Percentiles rank a stretch among this genome's conserved stretches.
Evolutionary conservation across 1,284 basidiomycete genomes (phyloP).

Genomic region (Xerocomus nothofagi): DNA sequence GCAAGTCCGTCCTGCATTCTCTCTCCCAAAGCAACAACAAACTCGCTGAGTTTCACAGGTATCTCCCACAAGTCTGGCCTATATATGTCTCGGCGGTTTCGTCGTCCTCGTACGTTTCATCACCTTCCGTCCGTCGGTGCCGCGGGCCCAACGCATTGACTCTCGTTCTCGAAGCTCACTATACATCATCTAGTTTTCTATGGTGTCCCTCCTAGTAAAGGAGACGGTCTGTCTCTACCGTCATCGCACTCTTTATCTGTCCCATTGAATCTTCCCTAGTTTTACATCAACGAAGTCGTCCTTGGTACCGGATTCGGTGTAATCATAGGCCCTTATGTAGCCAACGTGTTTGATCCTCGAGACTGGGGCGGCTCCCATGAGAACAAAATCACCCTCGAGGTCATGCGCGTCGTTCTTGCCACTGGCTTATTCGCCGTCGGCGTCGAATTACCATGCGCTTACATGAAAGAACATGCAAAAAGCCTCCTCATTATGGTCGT

Average conservation of each 20-base stretch:
- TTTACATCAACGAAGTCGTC: constrained; percentile 92
- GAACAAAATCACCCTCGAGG: constrained; percentile 75
- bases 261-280: constrained; percentile 32
- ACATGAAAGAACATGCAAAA: constrained; percentile 61
- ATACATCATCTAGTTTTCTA: constrained; percentile 59
- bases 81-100: constrained; percentile 80
- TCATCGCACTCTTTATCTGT: background rate
- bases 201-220: constrained; percentile 79
- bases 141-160: background rate
- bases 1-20: constrained; percentile 23
- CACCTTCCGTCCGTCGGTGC: background rate
- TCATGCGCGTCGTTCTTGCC: constrained; percentile 69
- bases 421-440: constrained; percentile 74
- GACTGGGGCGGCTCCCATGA: constrained; percentile 62
- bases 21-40: constrained; percentile 7
- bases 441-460: constrained; percentile 67
- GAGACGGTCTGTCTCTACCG: constrained; percentile 54
- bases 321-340: constrained; percentile 71
- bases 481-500: constrained; percentile 66
- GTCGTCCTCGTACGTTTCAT: constrained; percentile 54
- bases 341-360: constrained; percentile 78
- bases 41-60: constrained; percentile 39
- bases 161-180: constrained; percentile 3
- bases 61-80: constrained; percentile 53
- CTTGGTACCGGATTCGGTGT: constrained; percentile 83